phyloP scores from a whole-genome alignment of 2,329 filamentous ascomycete genomes.

The Cladophialophora carrionii region DNA sequence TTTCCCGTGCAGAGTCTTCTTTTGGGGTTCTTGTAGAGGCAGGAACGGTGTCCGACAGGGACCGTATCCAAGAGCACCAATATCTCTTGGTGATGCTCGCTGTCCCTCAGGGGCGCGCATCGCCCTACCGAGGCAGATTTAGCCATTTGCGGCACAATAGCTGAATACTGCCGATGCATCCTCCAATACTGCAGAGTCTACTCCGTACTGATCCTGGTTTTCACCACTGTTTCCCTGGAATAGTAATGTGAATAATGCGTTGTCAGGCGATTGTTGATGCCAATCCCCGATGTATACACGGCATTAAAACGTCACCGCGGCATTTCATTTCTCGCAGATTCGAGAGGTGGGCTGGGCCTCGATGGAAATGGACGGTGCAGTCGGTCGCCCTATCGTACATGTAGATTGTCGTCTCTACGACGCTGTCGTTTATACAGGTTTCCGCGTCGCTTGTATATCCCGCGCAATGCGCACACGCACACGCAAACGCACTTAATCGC shows the following conservation, averaged over 20 bases:
- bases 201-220: too few relatives aligned
- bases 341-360: background rate
- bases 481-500: background rate
- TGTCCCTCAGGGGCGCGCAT: background rate
- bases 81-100: slow-evolving; percentile 2
- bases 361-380: background rate
- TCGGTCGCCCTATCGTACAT: background rate
- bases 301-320: too few relatives aligned
- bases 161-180: slow-evolving; percentile 20
- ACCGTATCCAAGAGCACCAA: slow-evolving; percentile 8
- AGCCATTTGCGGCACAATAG: slow-evolving; percentile 10
- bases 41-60: slow-evolving; percentile 3
- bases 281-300: background rate
- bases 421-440: too few relatives aligned
- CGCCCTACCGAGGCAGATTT: slow-evolving; percentile 6
- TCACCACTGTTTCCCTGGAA: background rate
- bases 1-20: background rate
- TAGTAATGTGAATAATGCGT: background rate
- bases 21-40: slow-evolving; percentile 5
- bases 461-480: background rate
- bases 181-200: background rate
- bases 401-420: too few relatives aligned
- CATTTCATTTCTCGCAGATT: too few relatives aligned
- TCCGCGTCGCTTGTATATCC: too few relatives aligned
- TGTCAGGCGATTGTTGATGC: too few relatives aligned